phyloP scores from a whole-genome alignment of 202 grass and related monocot genomes.

The Zizania palustris region DNA sequence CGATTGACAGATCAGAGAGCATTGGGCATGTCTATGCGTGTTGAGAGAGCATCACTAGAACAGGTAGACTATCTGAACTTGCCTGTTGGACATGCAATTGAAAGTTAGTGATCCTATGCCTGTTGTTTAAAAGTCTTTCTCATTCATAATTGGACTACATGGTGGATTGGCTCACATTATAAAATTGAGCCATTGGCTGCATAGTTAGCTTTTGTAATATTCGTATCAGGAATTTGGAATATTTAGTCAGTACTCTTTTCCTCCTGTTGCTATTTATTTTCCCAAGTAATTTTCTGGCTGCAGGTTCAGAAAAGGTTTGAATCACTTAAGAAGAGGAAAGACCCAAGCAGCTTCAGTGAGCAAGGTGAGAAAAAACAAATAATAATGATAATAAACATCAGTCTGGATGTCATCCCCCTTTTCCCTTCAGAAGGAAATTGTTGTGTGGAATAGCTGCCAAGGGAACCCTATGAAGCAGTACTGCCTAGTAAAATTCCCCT shows the following conservation, averaged over 20 bases:
- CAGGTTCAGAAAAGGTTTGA: slow-evolving; percentile 99
- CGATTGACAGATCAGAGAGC: slow-evolving; percentile 91
- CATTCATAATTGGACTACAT: neutral
- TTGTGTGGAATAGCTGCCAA: neutral
- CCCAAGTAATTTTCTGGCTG: slow-evolving; percentile 30
- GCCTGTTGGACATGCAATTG: slow-evolving; percentile 17
- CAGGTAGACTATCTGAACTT: slow-evolving; percentile 60
- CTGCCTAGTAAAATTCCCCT: neutral
- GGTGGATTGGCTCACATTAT: neutral
- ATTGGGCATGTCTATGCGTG: slow-evolving; percentile 99
- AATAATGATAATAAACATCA: neutral
- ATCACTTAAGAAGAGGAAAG: slow-evolving; percentile 87
- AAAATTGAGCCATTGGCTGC: slow-evolving; percentile 6
- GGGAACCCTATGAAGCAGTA: neutral
- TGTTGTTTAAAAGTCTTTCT: slow-evolving; percentile 8
- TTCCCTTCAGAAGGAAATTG: neutral
- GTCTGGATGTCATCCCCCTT: neutral
- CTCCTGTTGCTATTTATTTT: slow-evolving; percentile 9
- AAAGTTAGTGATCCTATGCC: slow-evolving; percentile 10
- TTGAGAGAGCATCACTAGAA: slow-evolving; percentile 93
- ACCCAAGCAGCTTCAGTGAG: slow-evolving; percentile 73
- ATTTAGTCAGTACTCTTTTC: neutral
- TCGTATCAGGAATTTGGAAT: neutral
- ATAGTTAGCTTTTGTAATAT: slow-evolving; percentile 20
- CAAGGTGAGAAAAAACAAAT: slow-evolving; percentile 59